Percentiles rank a stretch among this genome's conserved stretches.
These are phyloP conservation scores for Panicum virgatum DNA, from an alignment of 202 grass and related monocot genomes.

Conservation along the genomic window DNA sequence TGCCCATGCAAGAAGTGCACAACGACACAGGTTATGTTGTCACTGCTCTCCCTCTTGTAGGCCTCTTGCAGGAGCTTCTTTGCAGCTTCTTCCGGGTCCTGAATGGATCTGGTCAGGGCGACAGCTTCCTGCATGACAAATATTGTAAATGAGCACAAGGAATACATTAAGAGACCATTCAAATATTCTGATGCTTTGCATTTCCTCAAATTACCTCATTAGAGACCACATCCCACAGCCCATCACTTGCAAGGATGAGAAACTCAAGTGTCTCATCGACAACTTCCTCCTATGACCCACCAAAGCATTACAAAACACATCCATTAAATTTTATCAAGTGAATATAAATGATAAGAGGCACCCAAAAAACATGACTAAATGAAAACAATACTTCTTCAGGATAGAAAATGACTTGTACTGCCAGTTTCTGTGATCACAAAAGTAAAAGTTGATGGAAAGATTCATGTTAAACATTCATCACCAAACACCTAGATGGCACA, in stretches of 20 bases:
- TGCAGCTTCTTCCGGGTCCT: slow-evolving; percentile 86
- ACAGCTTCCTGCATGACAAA: slow-evolving; percentile 69
- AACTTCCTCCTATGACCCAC: slow-evolving; percentile 64
- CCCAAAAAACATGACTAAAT: not conserved
- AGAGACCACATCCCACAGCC: slow-evolving; percentile 91
- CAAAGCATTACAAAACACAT: slow-evolving; percentile 38
- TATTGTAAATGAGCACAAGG: not conserved
- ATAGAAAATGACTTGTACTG: not conserved
- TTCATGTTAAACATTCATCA: not conserved
- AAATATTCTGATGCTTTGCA: not conserved
- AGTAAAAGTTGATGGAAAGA: not conserved
- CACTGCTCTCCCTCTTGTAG: slow-evolving; percentile 86
- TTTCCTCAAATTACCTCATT: slow-evolving; percentile 69
- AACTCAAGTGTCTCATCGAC: slow-evolving; percentile 79
- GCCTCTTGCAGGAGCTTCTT: slow-evolving; percentile 90
- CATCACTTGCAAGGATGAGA: slow-evolving; percentile 91
- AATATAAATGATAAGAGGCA: not conserved
- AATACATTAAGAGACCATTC: not conserved
- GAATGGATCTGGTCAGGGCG: slow-evolving; percentile 63
- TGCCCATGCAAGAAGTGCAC: slow-evolving; percentile 75
- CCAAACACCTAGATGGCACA: not conserved
- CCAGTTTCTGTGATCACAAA: not conserved
- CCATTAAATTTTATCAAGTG: not conserved
- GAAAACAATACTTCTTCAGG: not conserved
- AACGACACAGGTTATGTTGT: slow-evolving; percentile 92